phyloP scores from a whole-genome alignment of 768 basidiomycete species.

The Xerocomus spinulosus region DNA sequence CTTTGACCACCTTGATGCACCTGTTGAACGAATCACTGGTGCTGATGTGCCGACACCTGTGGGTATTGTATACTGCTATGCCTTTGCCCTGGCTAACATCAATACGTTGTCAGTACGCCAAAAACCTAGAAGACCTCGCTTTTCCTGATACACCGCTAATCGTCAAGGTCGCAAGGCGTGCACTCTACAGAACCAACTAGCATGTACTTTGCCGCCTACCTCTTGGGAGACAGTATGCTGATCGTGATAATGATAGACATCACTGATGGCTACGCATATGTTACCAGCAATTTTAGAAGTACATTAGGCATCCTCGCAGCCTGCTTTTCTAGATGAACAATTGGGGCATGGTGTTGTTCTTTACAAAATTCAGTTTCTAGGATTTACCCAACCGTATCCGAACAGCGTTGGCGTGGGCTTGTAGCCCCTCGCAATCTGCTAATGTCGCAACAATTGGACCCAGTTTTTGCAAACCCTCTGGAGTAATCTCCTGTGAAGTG shows the following conservation, averaged over 20 bases:
- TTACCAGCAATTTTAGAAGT: conserved; percentile 10
- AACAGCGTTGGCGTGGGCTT: conserved; percentile 95
- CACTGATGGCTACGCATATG: conserved; percentile 4
- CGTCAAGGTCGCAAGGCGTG: conserved; percentile 92
- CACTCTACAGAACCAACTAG: conserved; percentile 85
- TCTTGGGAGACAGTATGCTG: conserved; percentile 15
- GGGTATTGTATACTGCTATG: conserved; percentile 29
- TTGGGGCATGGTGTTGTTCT: not conserved
- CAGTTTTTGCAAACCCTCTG: conserved; percentile 65
- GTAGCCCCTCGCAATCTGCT: conserved; percentile 92
- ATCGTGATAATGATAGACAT: conserved; percentile 21
- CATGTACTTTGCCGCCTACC: conserved; percentile 6
- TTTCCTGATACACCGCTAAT: conserved; percentile 94
- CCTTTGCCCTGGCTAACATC: conserved; percentile 7
- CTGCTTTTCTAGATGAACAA: not conserved
- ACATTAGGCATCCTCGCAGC: conserved; percentile 3
- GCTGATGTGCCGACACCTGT: conserved; percentile 97
- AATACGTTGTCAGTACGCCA: conserved; percentile 64
- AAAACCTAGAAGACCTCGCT: conserved; percentile 80
- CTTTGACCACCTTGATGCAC: conserved; percentile 97
- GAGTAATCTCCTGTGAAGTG: conserved; percentile 90
- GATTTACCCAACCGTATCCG: conserved; percentile 59
- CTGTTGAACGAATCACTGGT: conserved; percentile 95
- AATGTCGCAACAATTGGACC: conserved; percentile 87
- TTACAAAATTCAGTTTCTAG: conserved; percentile 4